Base-by-base conservation (phyloP, 257 asterid genomes). In the Ajuga chamaepitys region DNA sequence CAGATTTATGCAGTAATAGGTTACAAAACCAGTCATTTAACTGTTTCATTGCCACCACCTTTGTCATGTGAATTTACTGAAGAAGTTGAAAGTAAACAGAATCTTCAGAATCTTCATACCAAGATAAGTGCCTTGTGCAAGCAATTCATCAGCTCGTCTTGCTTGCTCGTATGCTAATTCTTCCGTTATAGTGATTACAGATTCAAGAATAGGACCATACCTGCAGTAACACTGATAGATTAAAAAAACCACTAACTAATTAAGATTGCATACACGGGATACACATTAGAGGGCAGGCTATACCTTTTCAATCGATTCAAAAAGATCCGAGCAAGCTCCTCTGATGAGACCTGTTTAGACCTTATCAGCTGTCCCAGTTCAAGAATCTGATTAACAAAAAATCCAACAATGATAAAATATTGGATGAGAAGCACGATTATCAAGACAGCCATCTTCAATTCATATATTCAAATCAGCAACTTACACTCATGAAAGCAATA, bases 131-230 rank as follows among this genome's bases (percentile, higher is more conserved):
- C 95, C 95, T 67, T 77, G 63, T 41, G 90, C 78, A 56, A 93
- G 87, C 76, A 86, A 73, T 42, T 83, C 67, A 67, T 89, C 99
- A 17, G 99, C 97, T 57, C 34, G 78, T 74, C 78, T 84, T 37
- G 99, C 96, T 67, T 93, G 97, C 72, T 79, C 63, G 73, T 74
- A 82, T 16, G 99, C 99, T 70, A 93, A 74, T 70, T 93, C 99
- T 81, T 93, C 97, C 5, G 99, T 93, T 52, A 88, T 67, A 16
- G 95, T 86, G 59, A 93, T 70, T 17, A 93, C 95, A 40, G 95
- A 83, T 74, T 89, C 96, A 9, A 93, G 96, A 42, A 88, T 68
- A 18, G 90, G 99, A 44, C 91, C 84, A 32, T 82, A 93, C 82
- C 98, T 93, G 69, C 71, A 58, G 37, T 25, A 54, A 35, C 21